phyloP scores from a whole-genome alignment of 1,284 basidiomycete species.

The Ustilago lituana region DNA sequence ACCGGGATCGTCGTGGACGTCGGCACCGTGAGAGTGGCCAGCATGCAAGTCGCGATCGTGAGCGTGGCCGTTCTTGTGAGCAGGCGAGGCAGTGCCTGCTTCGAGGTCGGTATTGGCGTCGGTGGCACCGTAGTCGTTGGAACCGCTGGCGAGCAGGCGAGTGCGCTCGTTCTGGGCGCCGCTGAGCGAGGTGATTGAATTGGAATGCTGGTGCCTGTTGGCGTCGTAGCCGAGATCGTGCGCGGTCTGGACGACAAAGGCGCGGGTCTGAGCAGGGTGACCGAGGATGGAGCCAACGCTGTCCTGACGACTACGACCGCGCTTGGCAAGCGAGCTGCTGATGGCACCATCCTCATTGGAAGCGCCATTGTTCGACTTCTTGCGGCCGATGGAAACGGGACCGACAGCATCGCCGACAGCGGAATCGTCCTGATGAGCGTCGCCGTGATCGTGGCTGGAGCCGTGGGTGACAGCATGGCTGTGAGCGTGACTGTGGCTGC shows the following conservation, averaged over 20 bases:
- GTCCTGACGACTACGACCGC: conserved; percentile 35
- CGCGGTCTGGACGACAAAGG: conserved; percentile 85
- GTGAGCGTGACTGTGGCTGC: conserved; percentile 35
- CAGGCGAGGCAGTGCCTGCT: conserved; percentile 31
- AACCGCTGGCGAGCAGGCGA: conserved; percentile 27
- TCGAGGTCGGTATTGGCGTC: conserved; percentile 46
- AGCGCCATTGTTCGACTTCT: conserved; percentile 19
- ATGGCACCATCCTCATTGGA: conserved; percentile 12
- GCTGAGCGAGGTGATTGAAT: conserved; percentile 26
- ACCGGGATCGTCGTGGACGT: conserved; percentile 55
- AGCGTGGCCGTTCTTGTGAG: conserved; percentile 49
- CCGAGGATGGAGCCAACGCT: conserved; percentile 72
- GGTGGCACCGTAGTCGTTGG: conserved; percentile 42
- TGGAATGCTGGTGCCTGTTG: conserved; percentile 33
- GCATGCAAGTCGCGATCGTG: conserved; percentile 31
- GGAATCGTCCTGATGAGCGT: conserved; percentile 13
- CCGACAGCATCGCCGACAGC: conserved; percentile 12
- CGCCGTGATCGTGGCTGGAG: conserved; percentile 7
- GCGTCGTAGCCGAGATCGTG: conserved; percentile 74
- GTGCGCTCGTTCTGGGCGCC: conserved; percentile 19
- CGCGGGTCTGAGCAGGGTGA: conserved; percentile 88
- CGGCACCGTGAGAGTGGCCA: conserved; percentile 43
- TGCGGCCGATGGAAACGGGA: conserved; percentile 18
- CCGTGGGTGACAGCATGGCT: conserved; percentile 25
- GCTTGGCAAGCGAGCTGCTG: conserved; percentile 11